Evolutionary conservation across 257 asterid species (phyloP), one percentile per base, ranked within the genome.

Genomic region (Salvia miltiorrhiza): DNA sequence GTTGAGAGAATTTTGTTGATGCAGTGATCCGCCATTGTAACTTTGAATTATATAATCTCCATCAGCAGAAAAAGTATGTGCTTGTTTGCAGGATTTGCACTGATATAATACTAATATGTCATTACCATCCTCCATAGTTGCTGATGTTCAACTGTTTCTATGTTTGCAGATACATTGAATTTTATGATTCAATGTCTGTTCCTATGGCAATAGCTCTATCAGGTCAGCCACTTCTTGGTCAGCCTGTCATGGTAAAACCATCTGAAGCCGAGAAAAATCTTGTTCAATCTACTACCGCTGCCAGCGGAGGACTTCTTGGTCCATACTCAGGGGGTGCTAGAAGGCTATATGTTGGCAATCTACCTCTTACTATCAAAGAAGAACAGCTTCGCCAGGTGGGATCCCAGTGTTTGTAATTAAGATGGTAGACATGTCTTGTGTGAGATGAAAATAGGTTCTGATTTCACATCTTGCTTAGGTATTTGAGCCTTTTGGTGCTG

Each of bases 251-350:
- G 93, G 96, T 88, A 58, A 88, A 88, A 63, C 90, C 93, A 13
- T 88, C 93, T 19, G 96, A 88, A 77, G 96, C 96, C 47, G 96
- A 88, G 78, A 86, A 88, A 84, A 88, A 86, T 79, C 93, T 86
- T 66, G 85, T 86, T 75, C 93, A 80, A 79, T 75, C 96, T 14
- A 84, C 90, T 14, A 19, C 88, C 43, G 84, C 63, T 16, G 75
- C 69, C 50, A 45, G 82, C 5, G 87, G 84, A 4, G 83, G 76
- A 33, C 78, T 83, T 81, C 76, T 77, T 59, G 82, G 87, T 40
- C 77, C 84, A 62, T 77, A 77, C 63, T 74, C 88, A 5, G 94
- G 80, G 41, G 92, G 81, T 50, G 95, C 84, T 50, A 77, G 92
- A 79, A 77, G 74, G 81, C 72, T 88, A 62, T 88, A 88, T 77